phyloP scores from a whole-genome alignment of 176 grass and related monocot species.

The Avena eriantha region DNA sequence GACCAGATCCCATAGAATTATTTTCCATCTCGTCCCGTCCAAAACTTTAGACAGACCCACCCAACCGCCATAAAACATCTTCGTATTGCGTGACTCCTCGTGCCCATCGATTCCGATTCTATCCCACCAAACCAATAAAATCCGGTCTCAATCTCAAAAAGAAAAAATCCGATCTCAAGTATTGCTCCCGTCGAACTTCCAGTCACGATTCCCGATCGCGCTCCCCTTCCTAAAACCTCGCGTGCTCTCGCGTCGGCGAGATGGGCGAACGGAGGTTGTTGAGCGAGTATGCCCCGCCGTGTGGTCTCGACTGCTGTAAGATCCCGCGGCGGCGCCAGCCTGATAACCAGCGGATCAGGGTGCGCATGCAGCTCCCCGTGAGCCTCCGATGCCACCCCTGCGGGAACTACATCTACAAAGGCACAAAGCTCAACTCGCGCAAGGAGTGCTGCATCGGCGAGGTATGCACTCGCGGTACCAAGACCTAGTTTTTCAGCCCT shows the following conservation, averaged over 20 bases:
- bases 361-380: slow-evolving; percentile 75
- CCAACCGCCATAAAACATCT: too few species aligned
- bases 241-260: background rate
- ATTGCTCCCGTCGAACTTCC: too few species aligned
- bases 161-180: too few species aligned
- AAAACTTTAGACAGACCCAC: too few species aligned
- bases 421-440: slow-evolving; percentile 76
- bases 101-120: too few species aligned
- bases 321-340: slow-evolving; percentile 44
- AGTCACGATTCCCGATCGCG: background rate
- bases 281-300: slow-evolving; percentile 71
- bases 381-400: slow-evolving; percentile 65
- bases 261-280: slow-evolving; percentile 61
- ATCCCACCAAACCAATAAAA: too few species aligned
- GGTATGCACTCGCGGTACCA: slow-evolving; percentile 8
- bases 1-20: too few species aligned
- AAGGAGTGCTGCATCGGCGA: slow-evolving; percentile 67
- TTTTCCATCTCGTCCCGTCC: too few species aligned
- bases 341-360: slow-evolving; percentile 67
- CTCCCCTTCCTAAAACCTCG: background rate
- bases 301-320: background rate
- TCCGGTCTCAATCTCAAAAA: too few species aligned
- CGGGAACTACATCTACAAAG: slow-evolving; percentile 71
- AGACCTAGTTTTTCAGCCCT: too few species aligned
- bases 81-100: too few species aligned